phyloP scores from a whole-genome alignment of 1,284 basidiomycete species.

The Sutorius eximius region DNA sequence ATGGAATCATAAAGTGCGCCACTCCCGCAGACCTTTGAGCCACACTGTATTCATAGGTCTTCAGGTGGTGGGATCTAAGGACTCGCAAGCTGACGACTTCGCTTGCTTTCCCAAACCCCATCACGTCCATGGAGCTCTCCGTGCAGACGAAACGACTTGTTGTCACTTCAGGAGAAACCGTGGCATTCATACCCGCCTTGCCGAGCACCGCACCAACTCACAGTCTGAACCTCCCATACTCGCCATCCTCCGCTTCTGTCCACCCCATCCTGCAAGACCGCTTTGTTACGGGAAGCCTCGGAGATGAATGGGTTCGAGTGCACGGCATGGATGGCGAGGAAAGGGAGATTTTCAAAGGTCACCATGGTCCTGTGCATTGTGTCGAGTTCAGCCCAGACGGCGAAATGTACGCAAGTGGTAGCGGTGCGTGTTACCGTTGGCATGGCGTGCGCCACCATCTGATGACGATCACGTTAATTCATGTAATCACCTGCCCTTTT shows the following conservation, averaged over 20 bases:
- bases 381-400: conserved; percentile 96
- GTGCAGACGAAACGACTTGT: conserved; percentile 83
- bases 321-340: conserved; percentile 91
- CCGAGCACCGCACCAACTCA: conserved; percentile 59
- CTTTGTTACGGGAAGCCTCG: conserved; percentile 89
- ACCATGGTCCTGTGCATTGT: conserved; percentile 96
- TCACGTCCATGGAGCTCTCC: conserved; percentile 93
- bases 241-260: conserved; percentile 88
- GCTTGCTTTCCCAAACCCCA: conserved; percentile 75
- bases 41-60: conserved; percentile 10
- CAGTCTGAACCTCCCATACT: conserved; percentile 73
- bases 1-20: conserved; percentile 83
- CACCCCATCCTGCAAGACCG: conserved; percentile 88
- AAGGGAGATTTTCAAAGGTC: conserved; percentile 91
- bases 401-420: conserved; percentile 97
- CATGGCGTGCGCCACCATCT: conserved; percentile 3
- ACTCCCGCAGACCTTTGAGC: not conserved
- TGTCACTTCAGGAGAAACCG: conserved; percentile 88
- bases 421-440: conserved; percentile 58
- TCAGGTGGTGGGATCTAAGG: conserved; percentile 95
- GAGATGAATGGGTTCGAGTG: conserved; percentile 95
- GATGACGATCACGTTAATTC: conserved; percentile 13
- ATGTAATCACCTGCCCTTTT: conserved; percentile 18
- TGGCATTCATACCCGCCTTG: conserved; percentile 79
- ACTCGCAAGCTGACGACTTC: conserved; percentile 71